A percentile compares a stretch with the other conserved stretches of the same genome.
phyloP scores from a whole-genome alignment of 345 rosid species.

The Leavenworthia alabamica region DNA sequence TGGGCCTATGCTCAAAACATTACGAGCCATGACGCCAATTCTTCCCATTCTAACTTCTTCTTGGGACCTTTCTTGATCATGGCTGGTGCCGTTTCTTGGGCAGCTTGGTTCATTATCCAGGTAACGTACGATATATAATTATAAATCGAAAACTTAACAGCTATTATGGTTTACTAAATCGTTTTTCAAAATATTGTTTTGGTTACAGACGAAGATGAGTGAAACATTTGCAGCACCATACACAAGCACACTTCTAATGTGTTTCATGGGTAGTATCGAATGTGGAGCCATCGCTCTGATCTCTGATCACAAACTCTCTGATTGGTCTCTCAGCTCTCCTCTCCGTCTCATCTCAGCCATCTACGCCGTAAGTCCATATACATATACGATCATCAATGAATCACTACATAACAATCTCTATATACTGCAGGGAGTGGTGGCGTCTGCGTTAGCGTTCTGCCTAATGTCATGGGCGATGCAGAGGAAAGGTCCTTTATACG shows the following conservation, averaged over 20 bases:
- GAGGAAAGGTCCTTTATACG: conserved; percentile 78
- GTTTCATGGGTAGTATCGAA: conserved; percentile 59
- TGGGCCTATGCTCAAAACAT: conserved; percentile 58
- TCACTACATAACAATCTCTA: neutral
- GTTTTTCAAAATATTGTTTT: neutral
- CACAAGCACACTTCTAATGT: conserved; percentile 69
- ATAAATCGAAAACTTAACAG: neutral
- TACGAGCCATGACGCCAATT: conserved; percentile 10
- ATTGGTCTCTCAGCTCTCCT: conserved; percentile 57
- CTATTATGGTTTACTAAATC: neutral
- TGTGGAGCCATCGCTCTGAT: conserved; percentile 43
- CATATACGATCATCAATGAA: neutral
- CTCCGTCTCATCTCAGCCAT: conserved; percentile 53
- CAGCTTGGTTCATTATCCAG: conserved; percentile 79
- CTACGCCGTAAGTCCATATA: conserved; percentile 47
- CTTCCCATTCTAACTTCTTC: conserved; percentile 37
- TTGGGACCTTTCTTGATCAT: conserved; percentile 61
- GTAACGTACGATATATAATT: conserved; percentile 28
- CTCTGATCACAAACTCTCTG: conserved; percentile 36
- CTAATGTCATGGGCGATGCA: conserved; percentile 67
- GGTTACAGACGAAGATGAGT: conserved; percentile 53
- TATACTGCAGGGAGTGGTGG: conserved; percentile 54
- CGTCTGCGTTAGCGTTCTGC: conserved; percentile 64
- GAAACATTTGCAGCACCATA: conserved; percentile 69
- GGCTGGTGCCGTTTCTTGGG: conserved; percentile 52